These are phyloP conservation scores for Botryotinia globosa DNA, from an alignment of 2,329 filamentous ascomycete genomes.

Conservation along the genomic window DNA sequence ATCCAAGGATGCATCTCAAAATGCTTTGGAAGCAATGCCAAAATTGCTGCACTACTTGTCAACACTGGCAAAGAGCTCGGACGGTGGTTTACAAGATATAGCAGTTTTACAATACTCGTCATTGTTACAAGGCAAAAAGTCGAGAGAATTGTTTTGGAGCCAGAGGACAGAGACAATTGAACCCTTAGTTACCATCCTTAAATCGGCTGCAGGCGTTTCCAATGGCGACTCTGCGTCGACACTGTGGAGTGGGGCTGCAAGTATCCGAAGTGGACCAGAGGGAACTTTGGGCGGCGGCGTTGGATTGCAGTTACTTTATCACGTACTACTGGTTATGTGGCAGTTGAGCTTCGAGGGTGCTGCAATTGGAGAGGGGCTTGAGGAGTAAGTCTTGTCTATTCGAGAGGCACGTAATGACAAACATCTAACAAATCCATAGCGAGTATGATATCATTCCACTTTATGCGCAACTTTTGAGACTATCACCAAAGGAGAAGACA, in stretches of 20 bases:
- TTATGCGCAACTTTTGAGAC: constrained; percentile 85
- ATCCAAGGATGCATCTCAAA: constrained; percentile 59
- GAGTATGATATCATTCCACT: constrained; percentile 90
- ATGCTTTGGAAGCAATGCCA: constrained; percentile 66
- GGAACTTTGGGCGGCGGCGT: constrained; percentile 73
- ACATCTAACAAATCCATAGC: constrained; percentile 48
- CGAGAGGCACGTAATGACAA: not conserved
- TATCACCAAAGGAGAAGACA: constrained; percentile 97
- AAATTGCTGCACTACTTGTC: constrained; percentile 84
- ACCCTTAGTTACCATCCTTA: constrained; percentile 79
- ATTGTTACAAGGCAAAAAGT: constrained; percentile 70
- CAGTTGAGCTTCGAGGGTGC: constrained; percentile 93
- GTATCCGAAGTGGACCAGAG: constrained; percentile 58
- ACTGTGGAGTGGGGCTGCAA: constrained; percentile 58
- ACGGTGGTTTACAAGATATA: constrained; percentile 91
- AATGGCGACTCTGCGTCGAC: constrained; percentile 61
- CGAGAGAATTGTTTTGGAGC: constrained; percentile 85
- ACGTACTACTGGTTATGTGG: constrained; percentile 91
- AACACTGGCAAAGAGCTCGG: constrained; percentile 76
- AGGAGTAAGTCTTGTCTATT: constrained; percentile 62
- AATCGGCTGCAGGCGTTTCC: constrained; percentile 71
- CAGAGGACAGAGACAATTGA: constrained; percentile 81
- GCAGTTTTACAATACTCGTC: constrained; percentile 89
- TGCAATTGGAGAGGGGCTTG: constrained; percentile 68
- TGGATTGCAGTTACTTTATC: constrained; percentile 88